These are phyloP conservation scores for Apiosordaria backusii DNA, from an alignment of 495 filamentous ascomycete genomes.

Conservation along the genomic window DNA sequence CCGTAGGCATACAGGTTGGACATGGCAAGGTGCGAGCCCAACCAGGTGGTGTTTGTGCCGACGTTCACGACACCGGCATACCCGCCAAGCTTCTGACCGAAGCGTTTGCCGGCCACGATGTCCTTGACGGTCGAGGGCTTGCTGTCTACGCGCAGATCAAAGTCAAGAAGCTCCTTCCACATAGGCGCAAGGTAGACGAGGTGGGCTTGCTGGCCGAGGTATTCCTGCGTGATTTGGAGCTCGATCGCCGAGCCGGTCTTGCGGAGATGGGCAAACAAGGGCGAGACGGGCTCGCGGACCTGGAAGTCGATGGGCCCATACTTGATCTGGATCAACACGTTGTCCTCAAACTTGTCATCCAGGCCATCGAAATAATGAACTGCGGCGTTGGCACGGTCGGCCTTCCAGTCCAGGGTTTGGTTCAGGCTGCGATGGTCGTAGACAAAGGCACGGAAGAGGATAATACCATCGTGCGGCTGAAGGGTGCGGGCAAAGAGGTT, in stretches of 20 bases:
- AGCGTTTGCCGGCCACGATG: conserved; percentile 57
- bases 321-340: conserved; percentile 71
- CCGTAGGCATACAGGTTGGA: conserved; percentile 73
- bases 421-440: conserved; percentile 56
- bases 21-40: conserved; percentile 65
- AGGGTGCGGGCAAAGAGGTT: conserved; percentile 65
- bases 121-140: conserved; percentile 52
- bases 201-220: conserved; percentile 68
- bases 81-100: conserved; percentile 56
- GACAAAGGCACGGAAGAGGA: conserved; percentile 73
- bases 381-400: conserved; percentile 66
- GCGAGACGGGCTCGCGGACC: conserved; percentile 65
- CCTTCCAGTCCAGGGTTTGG: conserved; percentile 55
- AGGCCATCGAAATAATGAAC: conserved; percentile 63
- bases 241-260: conserved; percentile 61
- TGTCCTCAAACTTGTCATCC: conserved; percentile 64
- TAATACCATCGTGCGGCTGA: conserved; percentile 59
- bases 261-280: conserved; percentile 61
- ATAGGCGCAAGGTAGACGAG: conserved; percentile 63
- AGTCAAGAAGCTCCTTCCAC: conserved; percentile 65
- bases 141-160: conserved; percentile 59
- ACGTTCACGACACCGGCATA: conserved; percentile 68
- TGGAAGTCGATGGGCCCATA: conserved; percentile 76
- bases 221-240: conserved; percentile 65
- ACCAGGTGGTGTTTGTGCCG: conserved; percentile 63